Evolutionary conservation across 129 eudicot species (phyloP).

Genomic region (Sambucus nigra): DNA sequence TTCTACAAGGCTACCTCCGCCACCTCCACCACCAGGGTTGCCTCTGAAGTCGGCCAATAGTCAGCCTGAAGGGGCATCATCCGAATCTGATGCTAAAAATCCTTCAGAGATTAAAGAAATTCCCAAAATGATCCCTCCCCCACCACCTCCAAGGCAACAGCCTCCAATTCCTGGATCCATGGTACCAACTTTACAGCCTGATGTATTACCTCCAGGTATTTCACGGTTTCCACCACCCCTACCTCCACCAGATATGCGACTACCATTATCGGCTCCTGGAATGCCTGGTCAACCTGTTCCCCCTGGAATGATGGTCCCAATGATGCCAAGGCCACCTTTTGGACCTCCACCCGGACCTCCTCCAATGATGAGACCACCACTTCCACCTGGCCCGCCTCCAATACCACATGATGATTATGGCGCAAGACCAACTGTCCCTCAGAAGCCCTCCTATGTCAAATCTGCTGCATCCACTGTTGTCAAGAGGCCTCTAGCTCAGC

Average conservation of each 20-base stretch:
- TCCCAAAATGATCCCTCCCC: constrained; percentile 54
- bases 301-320: constrained; percentile 68
- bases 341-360: constrained; percentile 68
- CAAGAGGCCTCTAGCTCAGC: constrained; percentile 97
- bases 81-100: constrained; percentile 31
- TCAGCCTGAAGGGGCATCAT: constrained; percentile 36
- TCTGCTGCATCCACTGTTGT: constrained; percentile 99
- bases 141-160: constrained; percentile 87
- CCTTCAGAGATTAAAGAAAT: constrained; percentile 37
- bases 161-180: constrained; percentile 25
- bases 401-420: constrained; percentile 31
- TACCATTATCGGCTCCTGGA: constrained; percentile 46
- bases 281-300: constrained; percentile 61
- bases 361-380: constrained; percentile 95
- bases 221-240: constrained; percentile 70
- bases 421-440: constrained; percentile 50
- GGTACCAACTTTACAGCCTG: constrained; percentile 49
- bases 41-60: constrained; percentile 30
- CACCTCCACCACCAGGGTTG: constrained; percentile 69
- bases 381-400: constrained; percentile 96
- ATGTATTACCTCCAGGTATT: constrained; percentile 77
- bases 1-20: constrained; percentile 48
- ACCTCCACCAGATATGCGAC: constrained; percentile 73
- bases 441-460: constrained; percentile 87
- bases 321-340: constrained; percentile 65